Evolutionary conservation across 2,329 filamentous ascomycete genomes (phyloP), one percentile per base, ranked within the genome.

Genomic region (Raffaelea arxii): DNA sequence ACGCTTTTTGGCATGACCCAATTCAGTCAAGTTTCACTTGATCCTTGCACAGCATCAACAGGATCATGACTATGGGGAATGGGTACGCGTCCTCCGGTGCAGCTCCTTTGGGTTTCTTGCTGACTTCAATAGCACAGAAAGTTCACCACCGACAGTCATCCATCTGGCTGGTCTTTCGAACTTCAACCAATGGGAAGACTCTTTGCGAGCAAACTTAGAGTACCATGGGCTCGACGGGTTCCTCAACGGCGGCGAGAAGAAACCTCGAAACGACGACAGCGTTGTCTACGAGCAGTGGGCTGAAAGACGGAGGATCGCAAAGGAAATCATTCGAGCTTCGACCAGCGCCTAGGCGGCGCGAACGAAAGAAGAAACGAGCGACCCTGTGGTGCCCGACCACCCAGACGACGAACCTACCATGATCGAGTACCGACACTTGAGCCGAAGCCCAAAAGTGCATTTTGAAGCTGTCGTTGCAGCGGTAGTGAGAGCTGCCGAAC

Each of bases 291-390:
- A 27, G 7, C 41, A 48, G 25, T 51, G 46, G 49, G 47, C 47
- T 9, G 47, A 53, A 43, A 45, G 49, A 3, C 51, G 51, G 22
- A 44, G 43, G 24, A 11, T 46, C 7, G 50, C 50, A 32, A 52
- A 46, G 32, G 41, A 23, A 12, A 46, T 52, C 25, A 27, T 54
- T n/a, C 35, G 37, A 39, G 36, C 21, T 11, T 55, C 53, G 7
- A 23, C n/a, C n/a, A n/a, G n/a, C n/a, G n/a, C n/a, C n/a, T n/a
- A n/a, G n/a, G n/a, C n/a, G n/a, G n/a, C n/a, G n/a, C n/a, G n/a
- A n/a, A n/a, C n/a, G n/a, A n/a, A n/a, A n/a, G n/a, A n/a, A n/a
- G n/a, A n/a, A n/a, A n/a, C n/a, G n/a, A n/a, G 44, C 19, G 18
- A 24, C 12, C 23, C 14, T 6, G 25, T 54, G 2, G 5, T 36